Evolutionary conservation across 75 land plant genomes (phyloP).

Genomic region (Isoetes taiwanensis): DNA sequence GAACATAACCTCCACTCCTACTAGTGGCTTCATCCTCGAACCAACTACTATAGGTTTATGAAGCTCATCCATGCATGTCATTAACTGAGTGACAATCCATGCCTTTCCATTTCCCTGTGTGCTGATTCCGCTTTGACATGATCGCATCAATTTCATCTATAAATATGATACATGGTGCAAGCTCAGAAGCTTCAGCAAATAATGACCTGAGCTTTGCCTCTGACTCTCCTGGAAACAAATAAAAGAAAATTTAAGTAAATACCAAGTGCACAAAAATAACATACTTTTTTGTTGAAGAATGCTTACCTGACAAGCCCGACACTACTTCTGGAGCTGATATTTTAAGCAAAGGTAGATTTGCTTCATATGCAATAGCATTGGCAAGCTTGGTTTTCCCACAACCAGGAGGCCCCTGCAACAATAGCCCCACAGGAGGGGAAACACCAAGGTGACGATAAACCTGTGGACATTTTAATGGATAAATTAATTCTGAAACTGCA

Average conservation of each 20-base stretch:
- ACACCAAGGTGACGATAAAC: constrained; percentile 54
- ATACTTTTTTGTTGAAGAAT: not conserved
- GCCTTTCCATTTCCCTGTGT: constrained; percentile 89
- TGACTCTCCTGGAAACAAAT: constrained; percentile 56
- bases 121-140: constrained; percentile 80
- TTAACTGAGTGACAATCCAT: constrained; percentile 90
- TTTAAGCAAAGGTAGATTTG: constrained; percentile 75
- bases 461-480: constrained; percentile 57
- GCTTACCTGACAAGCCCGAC: constrained; percentile 80
- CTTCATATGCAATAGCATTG: constrained; percentile 89
- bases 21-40: too few species aligned
- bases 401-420: constrained; percentile 90
- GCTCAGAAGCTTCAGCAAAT: constrained; percentile 65
- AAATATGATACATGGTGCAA: constrained; percentile 86
- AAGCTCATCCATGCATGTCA: constrained; percentile 95
- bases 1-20: constrained; percentile 43
- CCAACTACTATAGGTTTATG: constrained; percentile 15
- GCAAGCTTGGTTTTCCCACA: constrained; percentile 96
- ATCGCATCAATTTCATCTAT: constrained; percentile 93
- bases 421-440: constrained; percentile 52
- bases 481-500: constrained; percentile 43
- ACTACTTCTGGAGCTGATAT: constrained; percentile 92
- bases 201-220: constrained; percentile 77
- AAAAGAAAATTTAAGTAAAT: not conserved
- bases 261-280: not conserved